phyloP scores from a whole-genome alignment of 1,284 basidiomycete species.

The Phellinidium pouzarii region DNA sequence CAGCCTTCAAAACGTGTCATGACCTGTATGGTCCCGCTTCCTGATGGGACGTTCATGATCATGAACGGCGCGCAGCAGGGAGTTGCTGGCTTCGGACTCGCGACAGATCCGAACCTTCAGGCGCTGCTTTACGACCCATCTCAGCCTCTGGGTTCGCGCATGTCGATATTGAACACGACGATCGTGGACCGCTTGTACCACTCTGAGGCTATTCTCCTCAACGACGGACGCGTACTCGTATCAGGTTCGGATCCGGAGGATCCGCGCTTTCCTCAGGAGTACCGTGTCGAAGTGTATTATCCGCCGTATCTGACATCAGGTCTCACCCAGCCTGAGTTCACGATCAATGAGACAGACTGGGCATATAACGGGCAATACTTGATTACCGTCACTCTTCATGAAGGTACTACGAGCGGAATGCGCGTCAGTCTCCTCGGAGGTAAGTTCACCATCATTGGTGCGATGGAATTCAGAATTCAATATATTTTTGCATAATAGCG shows the following conservation, averaged over 20 bases:
- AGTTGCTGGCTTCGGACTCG: conserved; percentile 68
- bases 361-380: conserved; percentile 41
- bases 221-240: conserved; percentile 63
- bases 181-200: conserved; percentile 81
- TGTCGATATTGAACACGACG: conserved; percentile 62
- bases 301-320: conserved; percentile 67
- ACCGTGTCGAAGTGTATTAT: conserved; percentile 68
- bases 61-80: conserved; percentile 63
- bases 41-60: conserved; percentile 70
- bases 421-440: conserved; percentile 52
- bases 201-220: conserved; percentile 62
- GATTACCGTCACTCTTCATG: conserved; percentile 49
- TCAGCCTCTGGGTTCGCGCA: conserved; percentile 49
- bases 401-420: conserved; percentile 51
- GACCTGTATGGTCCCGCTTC: conserved; percentile 64
- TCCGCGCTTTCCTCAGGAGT: conserved; percentile 53
- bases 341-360: conserved; percentile 55
- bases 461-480: neutral
- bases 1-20: conserved; percentile 72
- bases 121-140: conserved; percentile 67
- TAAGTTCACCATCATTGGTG: conserved; percentile 1
- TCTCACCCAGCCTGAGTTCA: conserved; percentile 50
- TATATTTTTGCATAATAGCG: conserved; percentile 33
- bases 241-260: conserved; percentile 64
- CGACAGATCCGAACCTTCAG: conserved; percentile 51